Evolutionary conservation across 2,329 filamentous ascomycete genomes (phyloP).

Genomic region (Ascochyta pisi): DNA sequence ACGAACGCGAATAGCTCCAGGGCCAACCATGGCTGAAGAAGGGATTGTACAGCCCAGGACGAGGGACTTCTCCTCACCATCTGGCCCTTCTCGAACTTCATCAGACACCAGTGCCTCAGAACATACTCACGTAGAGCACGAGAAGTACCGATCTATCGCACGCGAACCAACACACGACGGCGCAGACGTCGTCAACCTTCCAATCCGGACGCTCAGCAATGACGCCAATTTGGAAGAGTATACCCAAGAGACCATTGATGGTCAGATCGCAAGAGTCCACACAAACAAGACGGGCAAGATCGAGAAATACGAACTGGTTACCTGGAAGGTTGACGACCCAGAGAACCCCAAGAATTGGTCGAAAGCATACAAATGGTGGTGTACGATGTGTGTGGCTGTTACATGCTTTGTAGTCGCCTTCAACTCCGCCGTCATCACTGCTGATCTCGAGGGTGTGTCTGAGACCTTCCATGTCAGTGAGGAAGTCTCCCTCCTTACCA

Average conservation of each 20-base stretch:
- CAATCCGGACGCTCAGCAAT: slow-evolving; percentile 68
- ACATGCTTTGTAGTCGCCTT: slow-evolving; percentile 57
- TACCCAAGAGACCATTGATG: slow-evolving; percentile 65
- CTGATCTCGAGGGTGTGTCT: slow-evolving; percentile 71
- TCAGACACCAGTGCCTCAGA: slow-evolving; percentile 23
- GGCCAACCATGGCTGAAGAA: slow-evolving; percentile 28
- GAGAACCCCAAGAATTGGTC: slow-evolving; percentile 89
- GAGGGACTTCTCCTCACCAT: slow-evolving; percentile 22
- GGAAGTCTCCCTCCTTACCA: slow-evolving; percentile 74
- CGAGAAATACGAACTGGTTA: slow-evolving; percentile 67
- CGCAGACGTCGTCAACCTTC: slow-evolving; percentile 64
- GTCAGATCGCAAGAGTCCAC: slow-evolving; percentile 65
- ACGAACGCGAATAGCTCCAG: not conserved
- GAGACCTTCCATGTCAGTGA: slow-evolving; percentile 71
- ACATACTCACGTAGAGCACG: slow-evolving; percentile 21
- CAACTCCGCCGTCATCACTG: slow-evolving; percentile 76
- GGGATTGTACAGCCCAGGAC: slow-evolving; percentile 14
- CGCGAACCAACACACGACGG: slow-evolving; percentile 34
- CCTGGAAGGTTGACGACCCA: slow-evolving; percentile 73
- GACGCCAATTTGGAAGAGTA: slow-evolving; percentile 68
- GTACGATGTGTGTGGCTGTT: slow-evolving; percentile 80
- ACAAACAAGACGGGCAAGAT: slow-evolving; percentile 62
- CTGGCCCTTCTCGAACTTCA: slow-evolving; percentile 6
- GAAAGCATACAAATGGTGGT: slow-evolving; percentile 76
- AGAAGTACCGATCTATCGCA: slow-evolving; percentile 25